Base-by-base conservation (phyloP, 306 rosid genomes). In the Vigna trinervia region DNA sequence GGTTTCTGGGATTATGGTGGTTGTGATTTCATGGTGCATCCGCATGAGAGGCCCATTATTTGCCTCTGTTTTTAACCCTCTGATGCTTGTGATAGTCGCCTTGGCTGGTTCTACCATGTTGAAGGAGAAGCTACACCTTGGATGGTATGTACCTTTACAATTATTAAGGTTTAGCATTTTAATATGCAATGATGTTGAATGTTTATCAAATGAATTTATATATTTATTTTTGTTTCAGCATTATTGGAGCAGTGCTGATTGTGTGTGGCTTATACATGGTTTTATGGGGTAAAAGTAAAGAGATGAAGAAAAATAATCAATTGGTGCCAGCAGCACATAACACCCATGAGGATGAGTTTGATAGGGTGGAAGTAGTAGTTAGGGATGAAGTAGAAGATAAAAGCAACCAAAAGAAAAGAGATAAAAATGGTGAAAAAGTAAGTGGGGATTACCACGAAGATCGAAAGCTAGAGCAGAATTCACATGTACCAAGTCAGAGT, bases 231-330 rank as follows among this genome's bases (percentile, higher is more conserved):
- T 39, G 46, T 61, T 78, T 60, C 81, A 83, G 85, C 62, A 38
- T 86, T 5, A 26, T 88, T 65, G 89, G 88, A 65, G 85, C 82
- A 8, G 19, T 74, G 48, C 43, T 82, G 61, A 84, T 88, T 5
- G 82, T 86, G 23, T 53, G 85, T 38, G 88, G 89, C 1, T 80
- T 88, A 28, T 86, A 88, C 32, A 8, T 12, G 45, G 84, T 84
- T 51, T n/a, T 86, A 36, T 88, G 92, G 92, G 87, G 87, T 4
- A 88, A 88, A 77, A 63, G 84, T 75, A 74, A 80, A 68, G 92
- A 88, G 62, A 75, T 71, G 82, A 84, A 82, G 69, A 84, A 23
- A 65, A 79, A 1, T 13, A 78, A 28, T 13, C 78, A 79, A 64
- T 41, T 71, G 22, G 53, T 78, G 4, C 28, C 28, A 26, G 39